phyloP scores from a whole-genome alignment of 352 stramenopile species.

The Phytophthora niederhauseri region DNA sequence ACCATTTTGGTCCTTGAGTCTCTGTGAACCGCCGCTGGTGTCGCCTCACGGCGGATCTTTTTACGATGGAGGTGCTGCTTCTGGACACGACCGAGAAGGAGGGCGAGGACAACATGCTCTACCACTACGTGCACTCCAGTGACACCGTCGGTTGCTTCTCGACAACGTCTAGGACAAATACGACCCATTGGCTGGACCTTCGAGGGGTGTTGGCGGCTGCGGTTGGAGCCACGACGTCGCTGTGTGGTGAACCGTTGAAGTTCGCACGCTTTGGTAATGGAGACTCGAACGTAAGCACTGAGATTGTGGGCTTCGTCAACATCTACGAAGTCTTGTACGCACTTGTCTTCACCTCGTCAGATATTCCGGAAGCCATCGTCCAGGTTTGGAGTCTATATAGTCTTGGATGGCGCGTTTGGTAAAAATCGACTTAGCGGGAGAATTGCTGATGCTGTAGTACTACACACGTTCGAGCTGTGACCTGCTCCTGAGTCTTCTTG shows the following conservation, averaged over 20 bases:
- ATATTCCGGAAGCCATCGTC: slow-evolving; percentile 16
- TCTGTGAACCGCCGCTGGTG: slow-evolving; percentile 23
- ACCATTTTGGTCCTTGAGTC: slow-evolving; percentile 29
- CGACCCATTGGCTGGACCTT: slow-evolving; percentile 44
- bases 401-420: neutral
- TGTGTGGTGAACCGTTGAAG: slow-evolving; percentile 54
- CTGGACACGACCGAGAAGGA: slow-evolving; percentile 72
- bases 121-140: slow-evolving; percentile 37
- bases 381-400: slow-evolving; percentile 15
- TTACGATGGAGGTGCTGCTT: slow-evolving; percentile 56
- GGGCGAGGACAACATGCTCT: slow-evolving; percentile 70
- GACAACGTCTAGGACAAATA: neutral
- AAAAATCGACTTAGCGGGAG: neutral
- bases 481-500: slow-evolving; percentile 58
- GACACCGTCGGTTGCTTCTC: slow-evolving; percentile 19
- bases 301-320: slow-evolving; percentile 51
- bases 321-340: slow-evolving; percentile 63
- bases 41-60: slow-evolving; percentile 14
- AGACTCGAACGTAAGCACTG: slow-evolving; percentile 5
- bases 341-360: slow-evolving; percentile 41
- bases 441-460: slow-evolving; percentile 36
- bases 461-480: slow-evolving; percentile 60
- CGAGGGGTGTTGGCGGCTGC: slow-evolving; percentile 64
- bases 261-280: slow-evolving; percentile 38
- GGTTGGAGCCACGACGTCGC: slow-evolving; percentile 52